Conservation (phyloP, 352 stramenopile species). For the Phytophthora hybrid region DNA sequence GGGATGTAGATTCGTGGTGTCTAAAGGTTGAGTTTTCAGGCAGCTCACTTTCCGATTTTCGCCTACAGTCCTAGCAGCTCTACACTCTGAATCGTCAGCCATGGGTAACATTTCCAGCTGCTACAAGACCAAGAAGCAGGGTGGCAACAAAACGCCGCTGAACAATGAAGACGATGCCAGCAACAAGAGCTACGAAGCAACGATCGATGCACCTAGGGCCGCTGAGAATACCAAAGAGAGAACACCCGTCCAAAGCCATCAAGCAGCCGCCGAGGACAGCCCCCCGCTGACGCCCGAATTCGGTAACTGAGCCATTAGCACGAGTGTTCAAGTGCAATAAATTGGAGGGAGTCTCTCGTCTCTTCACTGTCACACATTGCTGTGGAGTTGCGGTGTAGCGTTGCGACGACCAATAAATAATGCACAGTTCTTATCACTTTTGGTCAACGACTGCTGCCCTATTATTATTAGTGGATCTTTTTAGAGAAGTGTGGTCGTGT, state of each 20-base stretch:
- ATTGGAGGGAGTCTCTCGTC: neutral
- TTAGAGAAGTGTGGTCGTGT: neutral
- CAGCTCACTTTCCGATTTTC: slow-evolving; percentile 21
- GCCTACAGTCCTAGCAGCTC: neutral
- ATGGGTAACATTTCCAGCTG: slow-evolving; percentile 33
- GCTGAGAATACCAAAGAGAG: slow-evolving; percentile 3
- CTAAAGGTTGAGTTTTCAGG: neutral
- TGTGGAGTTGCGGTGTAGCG: neutral
- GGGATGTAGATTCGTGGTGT: neutral
- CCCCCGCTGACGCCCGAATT: neutral
- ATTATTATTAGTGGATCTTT: neutral
- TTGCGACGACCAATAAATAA: neutral
- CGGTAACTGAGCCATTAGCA: neutral
- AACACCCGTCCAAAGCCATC: neutral
- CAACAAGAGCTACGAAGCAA: slow-evolving; percentile 5
- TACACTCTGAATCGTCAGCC: neutral
- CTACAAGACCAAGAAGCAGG: slow-evolving; percentile 23
- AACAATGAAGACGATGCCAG: neutral
- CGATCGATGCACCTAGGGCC: neutral
- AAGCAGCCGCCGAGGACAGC: neutral
- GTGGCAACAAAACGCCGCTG: slow-evolving; percentile 1
- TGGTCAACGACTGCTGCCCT: too few relatives aligned
- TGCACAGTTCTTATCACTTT: neutral
- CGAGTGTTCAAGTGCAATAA: neutral
- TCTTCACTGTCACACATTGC: neutral